Base-by-base conservation (phyloP, 306 rosid species). In the Spatholobus suberectus region DNA sequence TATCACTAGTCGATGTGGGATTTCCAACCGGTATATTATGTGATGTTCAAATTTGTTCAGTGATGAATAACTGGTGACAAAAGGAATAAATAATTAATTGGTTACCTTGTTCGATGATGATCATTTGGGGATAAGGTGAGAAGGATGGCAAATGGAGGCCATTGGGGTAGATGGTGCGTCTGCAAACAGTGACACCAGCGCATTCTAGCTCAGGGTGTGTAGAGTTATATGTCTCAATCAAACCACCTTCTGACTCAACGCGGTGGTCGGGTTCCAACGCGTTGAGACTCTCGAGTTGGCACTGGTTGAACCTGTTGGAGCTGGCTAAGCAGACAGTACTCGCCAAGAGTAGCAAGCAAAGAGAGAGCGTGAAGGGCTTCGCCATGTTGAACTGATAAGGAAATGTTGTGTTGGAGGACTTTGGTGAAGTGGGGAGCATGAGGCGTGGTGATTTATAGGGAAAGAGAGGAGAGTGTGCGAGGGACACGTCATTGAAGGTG, bases 141-240 rank as follows among this genome's bases (percentile, higher is more conserved):
- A 26, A 84, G 0, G 88, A 84, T 8, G 90, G 87, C 72, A 84
- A 18, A 74, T 76, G 85, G 26, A 87, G 84, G 18, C 81, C 86
- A 1, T 73, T 66, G 3, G 55, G 24, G 9, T 71, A 7, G 1
- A 87, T 13, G 71, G 84, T 87, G 76, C 88, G 79, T n/a, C 4
- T 29, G 5, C 15, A 4, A 41, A 82, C 3, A n/a, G 86, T 3
- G 9, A 87, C 84, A n/a, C 90, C 90, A 0, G 75, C 76, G 18
- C 86, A 77, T 15, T 54, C 23, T 0, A 84, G 73, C 52, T 87
- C 76, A 11, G 73, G 81, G 58, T 77, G 74, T 21, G 43, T 58
- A 1, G 87, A 69, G 20, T 68, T 84, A 84, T 84, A 87, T 21
- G 79, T 80, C n/a, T 87, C 86, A 0, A 74, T 81, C 0, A 27